These are phyloP conservation scores for Termitomyces sp. DNA, from an alignment of 768 basidiomycete species.

Conservation along the genomic window DNA sequence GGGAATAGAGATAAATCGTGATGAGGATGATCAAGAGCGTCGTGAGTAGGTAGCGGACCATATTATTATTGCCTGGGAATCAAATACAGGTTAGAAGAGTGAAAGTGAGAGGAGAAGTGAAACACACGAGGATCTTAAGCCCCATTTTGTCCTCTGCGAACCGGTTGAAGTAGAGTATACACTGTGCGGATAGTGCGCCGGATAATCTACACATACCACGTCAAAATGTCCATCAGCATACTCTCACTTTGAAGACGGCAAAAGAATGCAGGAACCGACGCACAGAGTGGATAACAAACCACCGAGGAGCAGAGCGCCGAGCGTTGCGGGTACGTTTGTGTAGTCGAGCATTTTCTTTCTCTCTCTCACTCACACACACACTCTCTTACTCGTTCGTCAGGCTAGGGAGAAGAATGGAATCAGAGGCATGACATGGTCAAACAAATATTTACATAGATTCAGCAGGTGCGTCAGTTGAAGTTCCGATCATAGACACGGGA, in stretches of 20 bases:
- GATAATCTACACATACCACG: neutral
- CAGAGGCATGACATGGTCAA: neutral
- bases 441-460: neutral
- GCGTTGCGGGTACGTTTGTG: neutral
- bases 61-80: neutral
- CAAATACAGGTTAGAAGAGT: too few species aligned
- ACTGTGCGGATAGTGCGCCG: neutral
- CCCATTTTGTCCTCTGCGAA: neutral
- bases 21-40: neutral
- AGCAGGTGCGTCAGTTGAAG: too few species aligned
- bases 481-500: neutral
- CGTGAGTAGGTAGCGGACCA: neutral
- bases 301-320: neutral
- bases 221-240: too few species aligned
- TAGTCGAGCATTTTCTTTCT: neutral
- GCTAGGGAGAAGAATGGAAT: neutral
- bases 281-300: neutral
- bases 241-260: neutral
- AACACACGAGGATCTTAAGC: neutral
- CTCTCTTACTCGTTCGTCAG: too few species aligned
- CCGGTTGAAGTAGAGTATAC: neutral
- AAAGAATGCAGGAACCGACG: neutral
- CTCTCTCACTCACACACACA: too few species aligned
- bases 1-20: neutral
- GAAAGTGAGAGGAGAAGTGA: too few species aligned